Evolutionary conservation across 768 basidiomycete species (phyloP).

Genomic region (Naematelia aurantialba): DNA sequence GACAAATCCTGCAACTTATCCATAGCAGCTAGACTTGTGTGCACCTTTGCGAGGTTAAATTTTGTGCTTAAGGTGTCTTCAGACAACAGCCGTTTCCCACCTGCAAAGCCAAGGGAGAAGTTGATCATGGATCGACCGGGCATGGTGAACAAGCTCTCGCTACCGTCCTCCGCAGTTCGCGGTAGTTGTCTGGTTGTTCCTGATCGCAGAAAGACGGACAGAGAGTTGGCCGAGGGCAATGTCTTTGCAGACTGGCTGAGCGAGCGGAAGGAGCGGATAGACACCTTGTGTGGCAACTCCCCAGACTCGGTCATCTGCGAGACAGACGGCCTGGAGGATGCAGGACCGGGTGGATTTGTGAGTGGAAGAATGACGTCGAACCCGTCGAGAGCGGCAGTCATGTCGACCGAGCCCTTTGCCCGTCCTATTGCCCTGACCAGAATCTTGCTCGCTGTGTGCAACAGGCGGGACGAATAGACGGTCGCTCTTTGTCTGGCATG

Average conservation of each 20-base stretch:
- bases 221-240: no score
- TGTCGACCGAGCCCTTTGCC: conserved; percentile 28
- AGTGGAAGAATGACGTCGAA: conserved; percentile 20
- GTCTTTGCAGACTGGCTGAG: no score
- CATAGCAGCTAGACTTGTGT: conserved; percentile 11
- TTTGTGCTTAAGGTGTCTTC: conserved; percentile 34
- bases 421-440: conserved; percentile 33
- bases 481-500: conserved; percentile 25
- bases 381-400: conserved; percentile 15
- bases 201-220: no score
- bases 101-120: conserved; percentile 41
- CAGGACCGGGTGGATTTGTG: not conserved
- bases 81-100: conserved; percentile 30
- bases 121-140: no score
- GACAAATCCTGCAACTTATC: conserved; percentile 20
- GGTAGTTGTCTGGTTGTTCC: no score
- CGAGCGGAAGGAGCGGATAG: conserved; percentile 5
- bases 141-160: no score
- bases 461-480: conserved; percentile 14
- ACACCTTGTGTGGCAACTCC: conserved; percentile 2
- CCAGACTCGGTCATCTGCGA: conserved; percentile 6
- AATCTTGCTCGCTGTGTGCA: conserved; percentile 21
- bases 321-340: conserved; percentile 6
- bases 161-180: no score
- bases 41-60: conserved; percentile 19